Base-by-base conservation (phyloP, 2,329 filamentous ascomycete genomes). In the Fusarium heterosporum region DNA sequence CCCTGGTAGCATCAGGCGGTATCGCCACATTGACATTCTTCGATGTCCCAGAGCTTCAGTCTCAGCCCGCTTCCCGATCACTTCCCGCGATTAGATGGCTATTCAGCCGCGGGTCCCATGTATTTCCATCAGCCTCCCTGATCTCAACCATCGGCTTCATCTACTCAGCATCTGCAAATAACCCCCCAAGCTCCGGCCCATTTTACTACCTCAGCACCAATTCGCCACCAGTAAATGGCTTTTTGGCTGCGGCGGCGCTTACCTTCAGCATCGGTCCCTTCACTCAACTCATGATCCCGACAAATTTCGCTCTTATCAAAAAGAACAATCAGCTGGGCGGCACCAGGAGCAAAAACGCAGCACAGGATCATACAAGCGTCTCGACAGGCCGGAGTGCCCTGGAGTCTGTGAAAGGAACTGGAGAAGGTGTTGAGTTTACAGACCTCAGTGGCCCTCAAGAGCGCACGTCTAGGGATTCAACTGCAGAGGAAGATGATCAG, bases 1-100 rank as follows among this genome's bases (percentile, higher is more conserved):
- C 58, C 3, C n/a, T 61, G 6, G 1, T 61, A 10, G 58, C 56
- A 10, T 61, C 58, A 16, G 58, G 58, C 1, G 56, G 58, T 0
- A 61, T 61, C 12, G 36, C 42, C 5, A 43, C 56, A 1, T 3
- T 61, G 0, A 61, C 58, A 10, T 55, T 61, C 12, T 61, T 61
- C 7, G 58, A 61, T 12, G 9, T 61, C 1, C 58, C 56, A 1
- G 56, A 61, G 16, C 56, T 61, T 16, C 58, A 61, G 26, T 47
- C 56, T 3, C 58, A 61, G 2, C 56, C 56, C 4, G 58, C 58
- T 0, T 61, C 56, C 4, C 41, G 48, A 0, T 61, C 58, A 1
- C 19, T 61, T 2, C 48, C 58, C 0, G 22, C 48, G 0, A 22
- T 43, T 1, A 4, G 56, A 39, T 61, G 58, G 58, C 19, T 61